Base-by-base conservation (phyloP, 495 filamentous ascomycete species). In the Annulohypoxylon maeteangense region DNA sequence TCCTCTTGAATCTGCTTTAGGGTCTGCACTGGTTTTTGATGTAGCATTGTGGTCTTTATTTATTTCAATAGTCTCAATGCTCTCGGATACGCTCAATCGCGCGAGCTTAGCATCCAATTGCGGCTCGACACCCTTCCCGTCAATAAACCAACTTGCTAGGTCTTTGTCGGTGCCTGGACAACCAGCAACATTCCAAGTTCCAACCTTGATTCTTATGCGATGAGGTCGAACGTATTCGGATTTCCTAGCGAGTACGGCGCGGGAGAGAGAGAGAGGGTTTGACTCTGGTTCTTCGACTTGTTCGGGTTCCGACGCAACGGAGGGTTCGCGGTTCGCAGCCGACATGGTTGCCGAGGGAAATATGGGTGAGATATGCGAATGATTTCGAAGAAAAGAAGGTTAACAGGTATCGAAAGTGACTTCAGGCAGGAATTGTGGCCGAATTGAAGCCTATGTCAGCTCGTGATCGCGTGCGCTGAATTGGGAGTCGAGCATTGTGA, bases 111-210 rank as follows among this genome's bases (percentile, higher is more conserved):
- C 83, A 65, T 88, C 86, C 1, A 94, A 74, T 36, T 58, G 54
- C 8, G 68, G 75, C 11, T 78, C 75, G 4, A 70, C 64, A 5
- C 91, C 93, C 71, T 92, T 87, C 3, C 90, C 91, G 3, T 90
- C 83, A 16, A 94, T 85, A 75, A 97, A 96, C 94, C 94, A 98
- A 29, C 85, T 88, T 1, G 87, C 91, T 7, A 98, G 81, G 77
- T 97, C 94, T 67, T 91, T 90, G 77, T 97, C 94, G 1, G 93
- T 94, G 32, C 90, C 92, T 40, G 90, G 85, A 62, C 90, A 87
- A 1, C 91, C 89, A 7, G 93, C 96, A 27, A 98, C 93, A 79
- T 99, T 99, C 96, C 96, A 99, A 1, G 91, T 90, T 4, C 94
- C 95, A 22, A 98, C 83, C 74, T 97, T 98, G 71, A 98, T 86